Percentiles rank a stretch among this genome's conserved stretches.
Conservation (phyloP, 345 rosid species). For the Dipteronia dyeriana region DNA sequence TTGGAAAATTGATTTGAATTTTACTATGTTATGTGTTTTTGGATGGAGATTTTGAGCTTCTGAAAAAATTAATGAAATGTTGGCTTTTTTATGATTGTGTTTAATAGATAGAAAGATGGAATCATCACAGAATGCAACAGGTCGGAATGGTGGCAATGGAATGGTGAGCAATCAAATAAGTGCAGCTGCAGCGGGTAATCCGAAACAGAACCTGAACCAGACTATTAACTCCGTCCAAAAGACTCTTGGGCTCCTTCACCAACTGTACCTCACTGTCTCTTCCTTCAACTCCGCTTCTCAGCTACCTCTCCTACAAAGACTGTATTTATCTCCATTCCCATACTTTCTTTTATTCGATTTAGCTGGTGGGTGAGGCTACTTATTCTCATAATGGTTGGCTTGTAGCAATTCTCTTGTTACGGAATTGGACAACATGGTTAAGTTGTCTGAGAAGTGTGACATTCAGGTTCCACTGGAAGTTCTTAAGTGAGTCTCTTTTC, state of each 20-base stretch:
- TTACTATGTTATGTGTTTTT: neutral
- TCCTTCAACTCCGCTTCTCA: conserved; percentile 81
- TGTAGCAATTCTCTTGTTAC: conserved; percentile 72
- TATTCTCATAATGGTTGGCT: neutral
- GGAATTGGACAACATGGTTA: conserved; percentile 84
- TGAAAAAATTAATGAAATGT: neutral
- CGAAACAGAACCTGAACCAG: conserved; percentile 73
- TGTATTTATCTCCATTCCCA: conserved; percentile 43
- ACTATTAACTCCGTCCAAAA: conserved; percentile 78
- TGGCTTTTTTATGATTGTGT: neutral
- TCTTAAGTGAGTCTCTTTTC: conserved; percentile 53
- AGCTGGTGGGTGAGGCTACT: conserved; percentile 4
- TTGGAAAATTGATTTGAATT: conserved; percentile 2
- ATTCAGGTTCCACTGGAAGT: conserved; percentile 93
- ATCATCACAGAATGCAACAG: conserved; percentile 44
- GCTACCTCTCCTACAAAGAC: conserved; percentile 89
- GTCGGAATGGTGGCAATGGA: conserved; percentile 55
- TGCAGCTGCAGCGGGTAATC: conserved; percentile 54
- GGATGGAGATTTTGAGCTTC: neutral
- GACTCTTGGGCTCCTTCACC: conserved; percentile 81
- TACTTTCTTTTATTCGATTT: neutral
- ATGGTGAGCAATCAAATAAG: conserved; percentile 38
- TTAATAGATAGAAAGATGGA: conserved; percentile 34
- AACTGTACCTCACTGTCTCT: conserved; percentile 75
- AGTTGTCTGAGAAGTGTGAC: conserved; percentile 81